Evolutionary conservation across 805 yeast genomes (phyloP).

Genomic region (Candida dajiaensis): DNA sequence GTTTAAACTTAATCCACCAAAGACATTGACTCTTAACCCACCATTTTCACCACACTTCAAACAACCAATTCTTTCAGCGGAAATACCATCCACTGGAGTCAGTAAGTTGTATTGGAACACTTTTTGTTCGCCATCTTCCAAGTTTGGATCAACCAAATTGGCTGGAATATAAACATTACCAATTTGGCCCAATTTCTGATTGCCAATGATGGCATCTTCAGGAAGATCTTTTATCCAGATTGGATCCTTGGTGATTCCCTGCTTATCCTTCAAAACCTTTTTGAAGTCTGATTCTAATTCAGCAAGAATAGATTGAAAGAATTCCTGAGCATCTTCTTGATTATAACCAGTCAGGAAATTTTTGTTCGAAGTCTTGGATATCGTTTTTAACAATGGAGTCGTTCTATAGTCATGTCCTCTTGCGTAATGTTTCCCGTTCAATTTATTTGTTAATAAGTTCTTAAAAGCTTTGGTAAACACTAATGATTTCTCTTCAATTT

Average conservation of each 20-base stretch:
- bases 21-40: conserved; percentile 78
- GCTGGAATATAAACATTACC: conserved; percentile 72
- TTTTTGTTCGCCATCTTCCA: conserved; percentile 34
- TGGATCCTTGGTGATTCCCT: conserved; percentile 16
- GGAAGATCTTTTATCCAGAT: conserved; percentile 26
- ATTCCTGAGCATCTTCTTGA: conserved; percentile 97
- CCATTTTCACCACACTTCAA: conserved; percentile 89
- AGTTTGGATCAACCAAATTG: conserved; percentile 68
- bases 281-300: conserved; percentile 56
- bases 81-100: conserved; percentile 89
- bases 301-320: conserved; percentile 72
- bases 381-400: conserved; percentile 49
- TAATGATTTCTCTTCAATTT: conserved; percentile 20
- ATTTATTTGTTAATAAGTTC: conserved; percentile 39
- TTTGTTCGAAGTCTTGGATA: conserved; percentile 75
- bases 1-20: conserved; percentile 67
- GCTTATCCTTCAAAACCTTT: conserved; percentile 17
- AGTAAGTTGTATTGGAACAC: conserved; percentile 51
- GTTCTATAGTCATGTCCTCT: conserved; percentile 57
- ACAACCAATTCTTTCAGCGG: conserved; percentile 88
- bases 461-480: conserved; percentile 50
- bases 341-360: conserved; percentile 77
- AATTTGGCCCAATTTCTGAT: conserved; percentile 46
- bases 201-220: conserved; percentile 30
- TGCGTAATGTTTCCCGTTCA: conserved; percentile 51